A percentile compares a stretch with the other conserved stretches of the same genome.
Conservation (phyloP, 306 rosid species). For the Cyclanthera cordifolia region DNA sequence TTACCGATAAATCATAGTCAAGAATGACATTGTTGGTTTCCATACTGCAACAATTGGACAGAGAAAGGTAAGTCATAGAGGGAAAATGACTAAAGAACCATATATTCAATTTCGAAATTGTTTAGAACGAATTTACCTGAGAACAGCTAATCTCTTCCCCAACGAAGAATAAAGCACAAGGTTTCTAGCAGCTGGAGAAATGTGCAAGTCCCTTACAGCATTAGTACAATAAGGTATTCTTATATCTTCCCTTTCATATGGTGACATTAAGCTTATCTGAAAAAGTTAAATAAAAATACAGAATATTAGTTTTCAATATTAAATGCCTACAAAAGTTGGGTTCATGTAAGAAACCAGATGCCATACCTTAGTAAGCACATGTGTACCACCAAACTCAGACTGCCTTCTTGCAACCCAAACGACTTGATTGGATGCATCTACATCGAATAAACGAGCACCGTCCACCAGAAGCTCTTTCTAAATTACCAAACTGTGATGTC, state of each 20-base stretch:
- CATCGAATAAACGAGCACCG: conserved; percentile 60
- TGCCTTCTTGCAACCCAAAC: conserved; percentile 59
- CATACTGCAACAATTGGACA: conserved; percentile 39
- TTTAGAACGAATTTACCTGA: conserved; percentile 41
- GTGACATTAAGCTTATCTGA: conserved; percentile 74
- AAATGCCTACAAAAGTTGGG: conserved; percentile 14
- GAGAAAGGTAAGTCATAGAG: conserved; percentile 16
- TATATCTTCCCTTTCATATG: conserved; percentile 67
- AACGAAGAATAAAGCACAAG: conserved; percentile 59
- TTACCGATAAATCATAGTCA: conserved; percentile 71
- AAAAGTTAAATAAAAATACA: conserved; percentile 20
- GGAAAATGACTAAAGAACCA: conserved; percentile 3
- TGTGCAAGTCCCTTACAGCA: conserved; percentile 53
- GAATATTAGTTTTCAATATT: conserved; percentile 6
- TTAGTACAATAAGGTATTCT: conserved; percentile 42
- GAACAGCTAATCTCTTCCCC: conserved; percentile 61
- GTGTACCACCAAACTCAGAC: conserved; percentile 33
- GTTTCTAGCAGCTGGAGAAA: conserved; percentile 42
- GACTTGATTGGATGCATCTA: conserved; percentile 51
- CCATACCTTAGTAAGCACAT: conserved; percentile 57
- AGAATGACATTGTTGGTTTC: conserved; percentile 51
- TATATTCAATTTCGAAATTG: not conserved
- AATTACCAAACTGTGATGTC: conserved; percentile 21
- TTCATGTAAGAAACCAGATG: conserved; percentile 14
- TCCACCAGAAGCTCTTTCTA: conserved; percentile 50